A percentile compares a stretch with the other conserved stretches of the same genome.
Conservation (phyloP, 2,329 filamentous ascomycete genomes). For the Zymoseptoria pseudotritici region DNA sequence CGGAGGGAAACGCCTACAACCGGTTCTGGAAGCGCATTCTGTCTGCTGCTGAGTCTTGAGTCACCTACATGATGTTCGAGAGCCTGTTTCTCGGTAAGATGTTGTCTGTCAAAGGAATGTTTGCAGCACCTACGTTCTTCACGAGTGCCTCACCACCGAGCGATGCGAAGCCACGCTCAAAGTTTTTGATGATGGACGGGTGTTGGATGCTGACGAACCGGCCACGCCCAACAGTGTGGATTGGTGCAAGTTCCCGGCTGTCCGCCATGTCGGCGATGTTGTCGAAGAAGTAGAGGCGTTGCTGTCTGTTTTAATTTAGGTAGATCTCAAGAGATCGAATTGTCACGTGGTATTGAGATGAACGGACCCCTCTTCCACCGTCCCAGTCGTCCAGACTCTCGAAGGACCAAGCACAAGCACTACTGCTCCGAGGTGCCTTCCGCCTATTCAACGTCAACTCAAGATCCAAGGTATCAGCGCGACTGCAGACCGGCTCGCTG, state of each 20-base stretch:
- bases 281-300: background rate
- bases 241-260: constrained; percentile 16
- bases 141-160: constrained; percentile 51
- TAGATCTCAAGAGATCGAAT: background rate
- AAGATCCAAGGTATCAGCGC: background rate
- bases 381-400: background rate
- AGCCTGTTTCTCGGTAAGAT: constrained; percentile 18
- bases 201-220: constrained; percentile 58
- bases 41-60: constrained; percentile 20
- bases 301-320: background rate
- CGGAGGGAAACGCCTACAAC: constrained; percentile 65
- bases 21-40: constrained; percentile 31
- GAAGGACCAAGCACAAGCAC: background rate
- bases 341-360: background rate
- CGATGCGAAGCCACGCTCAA: constrained; percentile 57
- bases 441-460: background rate
- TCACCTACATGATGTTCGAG: constrained; percentile 28
- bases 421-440: background rate
- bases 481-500: background rate
- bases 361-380: background rate
- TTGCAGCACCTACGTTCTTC: constrained; percentile 39
- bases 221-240: constrained; percentile 45
- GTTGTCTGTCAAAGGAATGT: background rate
- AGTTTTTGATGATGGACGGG: constrained; percentile 57
- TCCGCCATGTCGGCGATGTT: background rate